Evolutionary conservation across 2,329 filamentous ascomycete genomes (phyloP).

Genomic region (Aspergillus fructus): DNA sequence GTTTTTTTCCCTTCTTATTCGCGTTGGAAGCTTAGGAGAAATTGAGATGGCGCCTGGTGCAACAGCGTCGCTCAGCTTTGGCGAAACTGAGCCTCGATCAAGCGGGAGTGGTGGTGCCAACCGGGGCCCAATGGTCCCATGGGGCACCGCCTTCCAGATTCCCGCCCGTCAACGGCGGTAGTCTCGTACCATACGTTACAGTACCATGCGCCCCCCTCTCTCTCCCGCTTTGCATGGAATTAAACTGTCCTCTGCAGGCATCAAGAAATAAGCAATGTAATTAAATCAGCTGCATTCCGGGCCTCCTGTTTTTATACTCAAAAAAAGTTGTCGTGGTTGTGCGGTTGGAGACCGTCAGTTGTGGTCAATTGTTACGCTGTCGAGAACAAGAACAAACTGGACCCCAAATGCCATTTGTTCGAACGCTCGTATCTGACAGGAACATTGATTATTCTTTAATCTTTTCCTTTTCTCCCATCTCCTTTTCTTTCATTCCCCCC

Average conservation of each 20-base stretch:
- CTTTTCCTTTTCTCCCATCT: constrained; percentile 3
- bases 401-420: constrained; percentile 3
- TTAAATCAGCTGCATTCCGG: not conserved
- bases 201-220: not conserved
- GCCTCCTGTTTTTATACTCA: not conserved
- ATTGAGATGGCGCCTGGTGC: not conserved
- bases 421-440: constrained; percentile 1
- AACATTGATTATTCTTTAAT: not conserved
- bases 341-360: not conserved
- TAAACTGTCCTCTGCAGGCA: not conserved
- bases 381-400: not conserved
- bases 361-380: not conserved
- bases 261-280: not conserved
- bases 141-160: constrained; percentile 1
- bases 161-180: not conserved
- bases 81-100: not conserved
- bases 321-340: not conserved
- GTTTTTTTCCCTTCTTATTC: not conserved
- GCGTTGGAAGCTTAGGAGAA: not conserved
- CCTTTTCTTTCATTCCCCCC: constrained; percentile 11
- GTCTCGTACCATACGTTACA: constrained; percentile 1
- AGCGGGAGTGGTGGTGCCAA: not conserved
- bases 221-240: not conserved
- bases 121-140: not conserved
- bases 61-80: not conserved